Base-by-base conservation (phyloP, 1,139 yeast species). In the Pichia sp. region DNA sequence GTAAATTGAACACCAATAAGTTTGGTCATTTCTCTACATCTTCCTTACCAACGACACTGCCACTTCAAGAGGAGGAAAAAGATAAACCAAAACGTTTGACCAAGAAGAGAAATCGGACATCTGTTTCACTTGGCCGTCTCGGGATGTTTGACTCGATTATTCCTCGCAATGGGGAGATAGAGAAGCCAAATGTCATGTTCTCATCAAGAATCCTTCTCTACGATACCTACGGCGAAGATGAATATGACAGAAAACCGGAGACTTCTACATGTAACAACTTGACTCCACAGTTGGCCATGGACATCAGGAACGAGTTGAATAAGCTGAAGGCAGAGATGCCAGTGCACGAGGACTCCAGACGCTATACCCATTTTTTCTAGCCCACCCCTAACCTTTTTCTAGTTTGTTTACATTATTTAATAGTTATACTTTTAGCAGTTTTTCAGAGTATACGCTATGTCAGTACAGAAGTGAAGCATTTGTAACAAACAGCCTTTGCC, bases 191-290 rank as follows among this genome's bases (percentile, higher is more conserved):
- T 15, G 96, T 93, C n/a, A 72, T 82, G 49, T 93, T 93, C 70
- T 86, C 96, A 3, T 85, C 96, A 0, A 78, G 90, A 64, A 89
- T 93, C 60, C 81, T 90, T 11, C 78, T 93, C 50, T 93, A 85
- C 70, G 96, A 90, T 60, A 93, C 97, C 0, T 90, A 87, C 69
- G 81, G 87, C 58, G 85, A 86, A 49, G 84, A 81, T 16, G 97
- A 89, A 62, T 93, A 93, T 68, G 98, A 93, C 69, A 82, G 99
- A 64, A 90, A 87, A 61, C 97, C 98, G 0, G 98, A 90, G 61
- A 78, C 86, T 45, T 96, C 96, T 5, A 90, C 98, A 1, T 92
- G 98, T 73, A 90, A 92, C 70, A 90, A 87, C 67, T 76, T 92
- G 70, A 92, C 97, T 1, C 97, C 98, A 5, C 75, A 80, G 53